These are phyloP conservation scores for Yamadazyma nakazawae DNA, from an alignment of 805 yeast genomes.

Conservation along the genomic window DNA sequence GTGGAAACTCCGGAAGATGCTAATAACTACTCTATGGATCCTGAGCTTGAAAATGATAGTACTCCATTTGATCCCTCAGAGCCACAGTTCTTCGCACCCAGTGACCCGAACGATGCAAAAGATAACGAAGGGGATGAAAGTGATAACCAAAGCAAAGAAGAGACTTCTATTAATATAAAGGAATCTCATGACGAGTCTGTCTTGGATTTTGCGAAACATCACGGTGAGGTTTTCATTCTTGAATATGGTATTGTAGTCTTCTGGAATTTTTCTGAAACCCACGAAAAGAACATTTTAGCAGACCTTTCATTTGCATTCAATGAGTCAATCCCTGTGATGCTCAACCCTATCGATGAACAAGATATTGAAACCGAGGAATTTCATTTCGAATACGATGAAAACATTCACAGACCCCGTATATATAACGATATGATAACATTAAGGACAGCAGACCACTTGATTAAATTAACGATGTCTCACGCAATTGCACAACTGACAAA, in stretches of 20 bases:
- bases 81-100: conserved; percentile 79
- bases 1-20: conserved; percentile 62
- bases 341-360: conserved; percentile 76
- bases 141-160: neutral
- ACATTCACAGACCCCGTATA: conserved; percentile 65
- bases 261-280: conserved; percentile 92
- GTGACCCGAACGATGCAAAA: conserved; percentile 10
- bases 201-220: conserved; percentile 47
- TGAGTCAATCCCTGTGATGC: conserved; percentile 46
- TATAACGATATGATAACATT: conserved; percentile 93
- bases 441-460: conserved; percentile 86
- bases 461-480: conserved; percentile 89
- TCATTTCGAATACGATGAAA: conserved; percentile 67
- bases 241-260: conserved; percentile 96
- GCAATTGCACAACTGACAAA: conserved; percentile 97
- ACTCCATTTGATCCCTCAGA: conserved; percentile 86
- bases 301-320: conserved; percentile 72
- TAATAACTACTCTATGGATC: conserved; percentile 45
- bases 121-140: conserved; percentile 3
- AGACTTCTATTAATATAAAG: neutral
- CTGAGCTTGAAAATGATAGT: conserved; percentile 37
- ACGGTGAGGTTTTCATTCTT: conserved; percentile 84
- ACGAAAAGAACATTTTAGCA: conserved; percentile 90
- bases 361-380: conserved; percentile 92
- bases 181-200: conserved; percentile 2